Conservation (phyloP, 1,139 yeast species). For the Kodamaea arcana region DNA sequence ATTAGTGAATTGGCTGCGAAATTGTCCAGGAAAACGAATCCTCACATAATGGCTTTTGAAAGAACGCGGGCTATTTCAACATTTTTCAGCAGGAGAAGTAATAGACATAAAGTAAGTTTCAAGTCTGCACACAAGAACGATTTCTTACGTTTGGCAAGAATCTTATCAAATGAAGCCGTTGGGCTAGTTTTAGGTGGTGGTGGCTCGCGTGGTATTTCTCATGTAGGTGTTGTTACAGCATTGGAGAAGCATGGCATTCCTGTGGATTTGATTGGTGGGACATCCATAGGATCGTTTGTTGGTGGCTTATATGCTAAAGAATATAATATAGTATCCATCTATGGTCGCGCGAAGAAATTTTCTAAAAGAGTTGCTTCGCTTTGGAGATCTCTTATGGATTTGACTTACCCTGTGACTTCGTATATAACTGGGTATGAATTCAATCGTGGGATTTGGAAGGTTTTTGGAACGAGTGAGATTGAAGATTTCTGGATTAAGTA, state of each 20-base stretch:
- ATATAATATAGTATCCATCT: slow-evolving; percentile 84
- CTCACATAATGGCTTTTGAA: slow-evolving; percentile 32
- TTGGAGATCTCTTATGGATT: slow-evolving; percentile 81
- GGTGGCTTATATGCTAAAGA: slow-evolving; percentile 95
- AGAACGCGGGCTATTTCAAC: not conserved
- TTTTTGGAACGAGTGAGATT: slow-evolving; percentile 85
- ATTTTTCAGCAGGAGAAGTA: slow-evolving; percentile 13
- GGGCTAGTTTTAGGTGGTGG: slow-evolving; percentile 97
- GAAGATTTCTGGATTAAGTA: slow-evolving; percentile 95
- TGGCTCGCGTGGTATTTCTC: slow-evolving; percentile 94
- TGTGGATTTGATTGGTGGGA: slow-evolving; percentile 90
- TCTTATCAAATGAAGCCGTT: slow-evolving; percentile 87
- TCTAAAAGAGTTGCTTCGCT: slow-evolving; percentile 75
- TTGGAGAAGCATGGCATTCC: slow-evolving; percentile 94
- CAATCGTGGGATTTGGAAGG: slow-evolving; percentile 94
- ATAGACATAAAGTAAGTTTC: slow-evolving; percentile 21
- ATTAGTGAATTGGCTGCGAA: slow-evolving; percentile 38
- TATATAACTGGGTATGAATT: slow-evolving; percentile 97
- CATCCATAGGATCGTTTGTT: slow-evolving; percentile 92
- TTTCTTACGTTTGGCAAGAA: slow-evolving; percentile 82
- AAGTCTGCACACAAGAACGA: slow-evolving; percentile 73
- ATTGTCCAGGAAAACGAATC: slow-evolving; percentile 32
- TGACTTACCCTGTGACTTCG: slow-evolving; percentile 91
- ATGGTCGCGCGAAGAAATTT: slow-evolving; percentile 85
- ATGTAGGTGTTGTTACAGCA: slow-evolving; percentile 87